These are phyloP conservation scores for Boletus edulis DNA, from an alignment of 768 basidiomycete species.

Conservation along the genomic window DNA sequence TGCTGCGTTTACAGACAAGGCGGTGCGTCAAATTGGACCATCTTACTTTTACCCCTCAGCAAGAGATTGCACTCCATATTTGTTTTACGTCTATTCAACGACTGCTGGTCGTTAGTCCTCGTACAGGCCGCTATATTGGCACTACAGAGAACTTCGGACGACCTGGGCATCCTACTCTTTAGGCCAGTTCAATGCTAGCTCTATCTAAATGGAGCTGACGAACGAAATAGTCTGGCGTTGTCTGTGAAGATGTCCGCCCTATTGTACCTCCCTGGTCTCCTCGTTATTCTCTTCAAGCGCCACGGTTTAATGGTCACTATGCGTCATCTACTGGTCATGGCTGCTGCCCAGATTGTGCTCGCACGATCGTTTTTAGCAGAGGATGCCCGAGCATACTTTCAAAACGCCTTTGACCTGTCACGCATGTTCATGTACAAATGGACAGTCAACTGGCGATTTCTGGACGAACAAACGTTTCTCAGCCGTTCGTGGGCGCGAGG, in stretches of 20 bases:
- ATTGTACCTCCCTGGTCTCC: conserved; percentile 84
- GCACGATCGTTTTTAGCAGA: conserved; percentile 68
- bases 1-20: conserved; percentile 67
- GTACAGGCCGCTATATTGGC: conserved; percentile 67
- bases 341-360: conserved; percentile 51
- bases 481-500: conserved; percentile 55
- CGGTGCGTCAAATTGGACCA: conserved; percentile 66
- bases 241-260: conserved; percentile 95
- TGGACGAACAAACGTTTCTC: conserved; percentile 75
- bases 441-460: conserved; percentile 97
- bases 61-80: conserved; percentile 95
- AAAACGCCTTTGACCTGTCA: conserved; percentile 80
- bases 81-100: conserved; percentile 90
- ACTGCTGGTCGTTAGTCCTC: conserved; percentile 78
- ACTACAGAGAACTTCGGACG: conserved; percentile 58
- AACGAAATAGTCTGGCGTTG: conserved; percentile 45
- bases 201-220: neutral
- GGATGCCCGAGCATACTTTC: conserved; percentile 63
- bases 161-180: conserved; percentile 63
- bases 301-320: conserved; percentile 54
- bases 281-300: conserved; percentile 79
- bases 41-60: conserved; percentile 77
- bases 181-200: conserved; percentile 48
- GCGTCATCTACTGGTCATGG: conserved; percentile 44
- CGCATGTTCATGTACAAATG: conserved; percentile 91